Evolutionary conservation across 2,329 filamentous ascomycete species (phyloP).

Genomic region (Paraconiothyrium brasiliense): DNA sequence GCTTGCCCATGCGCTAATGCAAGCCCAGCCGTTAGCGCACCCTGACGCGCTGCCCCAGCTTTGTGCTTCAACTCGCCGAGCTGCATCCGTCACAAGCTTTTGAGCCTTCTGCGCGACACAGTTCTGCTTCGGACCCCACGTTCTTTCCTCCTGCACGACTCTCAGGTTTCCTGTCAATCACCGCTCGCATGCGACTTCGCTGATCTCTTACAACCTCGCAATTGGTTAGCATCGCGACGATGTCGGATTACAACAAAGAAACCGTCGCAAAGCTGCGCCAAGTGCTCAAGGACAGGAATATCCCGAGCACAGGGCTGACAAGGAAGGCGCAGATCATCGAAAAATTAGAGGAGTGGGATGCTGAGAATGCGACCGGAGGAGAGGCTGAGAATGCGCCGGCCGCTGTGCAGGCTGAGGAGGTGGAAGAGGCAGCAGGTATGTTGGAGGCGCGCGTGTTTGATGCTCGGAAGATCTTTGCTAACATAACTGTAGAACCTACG

Average conservation of each 20-base stretch:
- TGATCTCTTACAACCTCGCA: neutral
- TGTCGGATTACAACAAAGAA: conserved; percentile 56
- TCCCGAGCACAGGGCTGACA: conserved; percentile 56
- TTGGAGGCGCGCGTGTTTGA: neutral
- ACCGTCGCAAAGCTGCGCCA: conserved; percentile 59
- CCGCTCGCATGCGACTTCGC: neutral
- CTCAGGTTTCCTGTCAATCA: neutral
- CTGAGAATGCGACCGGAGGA: conserved; percentile 23
- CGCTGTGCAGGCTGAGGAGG: conserved; percentile 18
- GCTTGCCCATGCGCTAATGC: conserved; percentile 1
- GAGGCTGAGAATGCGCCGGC: conserved; percentile 20
- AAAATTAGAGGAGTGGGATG: conserved; percentile 50
- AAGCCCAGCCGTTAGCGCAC: conserved; percentile 13
- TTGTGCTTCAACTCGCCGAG: conserved; percentile 12
- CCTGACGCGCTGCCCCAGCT: conserved; percentile 9
- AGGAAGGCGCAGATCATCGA: conserved; percentile 60
- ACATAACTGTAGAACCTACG: conserved; percentile 24
- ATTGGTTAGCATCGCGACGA: conserved; percentile 21
- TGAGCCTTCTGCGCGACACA: neutral
- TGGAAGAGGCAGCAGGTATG: conserved; percentile 17
- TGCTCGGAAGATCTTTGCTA: neutral
- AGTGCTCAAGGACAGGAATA: conserved; percentile 57
- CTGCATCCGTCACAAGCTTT: conserved; percentile 13
- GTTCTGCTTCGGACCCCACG: neutral
- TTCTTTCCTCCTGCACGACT: neutral